These are phyloP conservation scores for Chaetoscypha palmicola DNA, from an alignment of 2,329 filamentous ascomycete genomes.

Conservation along the genomic window DNA sequence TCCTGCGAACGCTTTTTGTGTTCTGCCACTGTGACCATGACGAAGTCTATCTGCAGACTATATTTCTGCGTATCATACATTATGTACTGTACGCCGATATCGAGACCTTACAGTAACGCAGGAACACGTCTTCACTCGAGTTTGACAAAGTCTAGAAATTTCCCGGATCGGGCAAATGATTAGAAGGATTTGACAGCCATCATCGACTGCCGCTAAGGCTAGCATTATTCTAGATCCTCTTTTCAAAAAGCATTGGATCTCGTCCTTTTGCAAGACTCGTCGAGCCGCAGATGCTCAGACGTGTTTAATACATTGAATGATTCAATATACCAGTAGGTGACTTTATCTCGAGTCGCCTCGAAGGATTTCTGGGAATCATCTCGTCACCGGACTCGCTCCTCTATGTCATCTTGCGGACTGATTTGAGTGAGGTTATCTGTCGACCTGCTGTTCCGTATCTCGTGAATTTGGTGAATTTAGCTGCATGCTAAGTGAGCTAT, in stretches of 20 bases:
- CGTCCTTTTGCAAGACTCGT: neutral
- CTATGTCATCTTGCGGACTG: too few species aligned
- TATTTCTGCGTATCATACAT: conserved; percentile 1
- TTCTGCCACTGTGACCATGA: neutral
- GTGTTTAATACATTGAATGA: neutral
- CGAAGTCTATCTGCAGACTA: neutral
- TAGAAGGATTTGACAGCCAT: too few species aligned
- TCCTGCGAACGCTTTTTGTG: neutral
- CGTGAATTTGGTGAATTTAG: too few species aligned
- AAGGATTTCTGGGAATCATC: neutral
- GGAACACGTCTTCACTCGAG: conserved; percentile 5
- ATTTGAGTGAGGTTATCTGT: too few species aligned
- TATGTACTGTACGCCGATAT: conserved; percentile 10
- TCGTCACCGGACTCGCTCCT: neutral
- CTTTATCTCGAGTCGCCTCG: neutral
- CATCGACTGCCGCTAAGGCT: too few species aligned
- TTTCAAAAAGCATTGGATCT: too few species aligned
- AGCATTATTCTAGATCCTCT: too few species aligned
- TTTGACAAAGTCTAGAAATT: conserved; percentile 6
- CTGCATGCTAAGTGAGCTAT: too few species aligned
- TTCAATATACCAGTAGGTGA: neutral
- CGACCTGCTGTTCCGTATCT: too few species aligned
- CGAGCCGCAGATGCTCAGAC: neutral
- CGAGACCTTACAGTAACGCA: conserved; percentile 4
- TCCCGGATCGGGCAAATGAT: conserved; percentile 1